Conservation (phyloP, 805 yeast genomes). For the Myxozyma lipomycoides region DNA sequence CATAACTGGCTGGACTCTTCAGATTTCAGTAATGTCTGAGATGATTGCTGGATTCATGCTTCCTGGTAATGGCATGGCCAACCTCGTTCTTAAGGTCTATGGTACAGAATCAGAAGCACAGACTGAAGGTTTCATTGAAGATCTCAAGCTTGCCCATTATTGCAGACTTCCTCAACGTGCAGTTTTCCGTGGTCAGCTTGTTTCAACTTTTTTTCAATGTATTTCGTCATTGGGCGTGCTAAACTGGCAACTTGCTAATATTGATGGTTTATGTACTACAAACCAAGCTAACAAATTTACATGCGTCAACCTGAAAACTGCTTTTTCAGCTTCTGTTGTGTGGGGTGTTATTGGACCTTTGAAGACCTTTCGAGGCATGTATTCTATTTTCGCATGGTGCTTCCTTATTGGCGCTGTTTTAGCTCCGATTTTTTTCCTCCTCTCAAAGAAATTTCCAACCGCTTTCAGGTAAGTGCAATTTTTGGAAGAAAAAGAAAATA, state of each 20-base stretch:
- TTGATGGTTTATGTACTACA: conserved; percentile 44
- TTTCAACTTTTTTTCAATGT: conserved; percentile 46
- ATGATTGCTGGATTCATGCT: conserved; percentile 60
- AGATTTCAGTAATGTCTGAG: conserved; percentile 60
- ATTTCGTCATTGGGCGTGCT: conserved; percentile 45
- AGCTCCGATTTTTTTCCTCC: conserved; percentile 5
- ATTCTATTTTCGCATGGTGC: conserved; percentile 54
- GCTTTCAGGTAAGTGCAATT: conserved; percentile 1
- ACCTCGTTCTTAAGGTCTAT: conserved; percentile 58
- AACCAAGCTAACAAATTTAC: conserved; percentile 46
- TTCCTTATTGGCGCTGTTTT: conserved; percentile 55
- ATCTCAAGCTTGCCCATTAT: conserved; percentile 63
- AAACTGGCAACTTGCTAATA: conserved; percentile 42
- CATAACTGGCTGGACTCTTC: conserved; percentile 56
- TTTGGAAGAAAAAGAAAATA: neutral
- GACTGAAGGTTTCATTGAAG: conserved; percentile 51
- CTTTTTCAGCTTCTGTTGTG: conserved; percentile 53
- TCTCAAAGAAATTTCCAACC: conserved; percentile 3
- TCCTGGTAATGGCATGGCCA: conserved; percentile 59
- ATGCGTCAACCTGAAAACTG: conserved; percentile 46
- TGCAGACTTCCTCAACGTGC: conserved; percentile 60
- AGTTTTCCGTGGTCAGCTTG: conserved; percentile 50
- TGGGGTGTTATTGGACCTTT: conserved; percentile 69
- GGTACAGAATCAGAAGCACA: conserved; percentile 45
- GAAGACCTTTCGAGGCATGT: conserved; percentile 53